Conservation (phyloP, 345 rosid genomes). For the Linum tenue region DNA sequence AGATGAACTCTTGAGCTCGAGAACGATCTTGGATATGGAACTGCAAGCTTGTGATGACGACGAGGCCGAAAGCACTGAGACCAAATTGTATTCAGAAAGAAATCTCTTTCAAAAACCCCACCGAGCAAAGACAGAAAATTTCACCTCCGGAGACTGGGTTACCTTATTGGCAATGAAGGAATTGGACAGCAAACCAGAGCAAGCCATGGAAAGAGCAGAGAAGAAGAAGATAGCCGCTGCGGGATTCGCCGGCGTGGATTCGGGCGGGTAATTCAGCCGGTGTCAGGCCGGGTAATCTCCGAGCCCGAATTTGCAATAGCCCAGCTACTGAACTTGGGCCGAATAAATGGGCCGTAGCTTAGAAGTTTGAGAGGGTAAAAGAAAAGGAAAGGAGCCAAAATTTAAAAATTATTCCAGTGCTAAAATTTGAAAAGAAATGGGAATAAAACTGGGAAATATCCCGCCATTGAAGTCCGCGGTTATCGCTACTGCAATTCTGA, state of each 20-base stretch:
- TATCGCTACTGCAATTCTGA: background rate
- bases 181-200: background rate
- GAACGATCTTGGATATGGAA: background rate
- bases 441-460: background rate
- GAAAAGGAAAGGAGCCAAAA: too few species aligned
- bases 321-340: too few species aligned
- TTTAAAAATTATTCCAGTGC: background rate
- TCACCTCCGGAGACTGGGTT: background rate
- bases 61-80: background rate
- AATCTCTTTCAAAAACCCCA: background rate
- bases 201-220: background rate
- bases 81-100: background rate
- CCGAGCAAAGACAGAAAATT: background rate
- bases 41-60: background rate
- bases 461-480: background rate
- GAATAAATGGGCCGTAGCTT: background rate
- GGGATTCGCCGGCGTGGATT: background rate
- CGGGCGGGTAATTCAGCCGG: background rate
- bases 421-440: background rate
- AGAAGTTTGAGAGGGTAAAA: too few species aligned
- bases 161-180: background rate
- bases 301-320: too few species aligned
- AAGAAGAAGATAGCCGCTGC: background rate
- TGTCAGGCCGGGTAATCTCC: background rate
- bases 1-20: background rate